Base-by-base conservation (phyloP, 768 basidiomycete genomes). In the Asterophora parasitica region DNA sequence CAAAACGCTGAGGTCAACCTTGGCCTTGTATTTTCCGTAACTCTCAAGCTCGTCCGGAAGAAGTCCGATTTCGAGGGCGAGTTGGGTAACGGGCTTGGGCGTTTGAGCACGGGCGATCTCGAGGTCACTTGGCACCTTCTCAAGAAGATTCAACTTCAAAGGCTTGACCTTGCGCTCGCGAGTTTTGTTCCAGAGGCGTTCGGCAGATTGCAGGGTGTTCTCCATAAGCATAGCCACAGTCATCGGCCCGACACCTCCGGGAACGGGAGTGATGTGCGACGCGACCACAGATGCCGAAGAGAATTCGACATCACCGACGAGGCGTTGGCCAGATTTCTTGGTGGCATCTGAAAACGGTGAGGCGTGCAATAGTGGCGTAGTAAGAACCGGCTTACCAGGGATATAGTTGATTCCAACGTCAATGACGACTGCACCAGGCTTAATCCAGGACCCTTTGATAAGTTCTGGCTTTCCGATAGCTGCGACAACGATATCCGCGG, bases 211-310 rank as follows among this genome's bases (percentile, higher is more conserved):
- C 55, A 92, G 71, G 1, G 94, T 95, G 69, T 98, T 99, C 61
- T 83, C 79, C 94, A 99, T 97, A 53, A 99, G 82, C 73, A 97
- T 77, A 16, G 96, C 96, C 49, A 99, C 96, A 11, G 96, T 99
- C 94, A 98, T 96, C n/a, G 96, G 96, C 10, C 96, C 96, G 44
- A 99, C 96, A 48, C 96, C 96, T 65, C 96, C 96, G 0, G 96
- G 96, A 19, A 99, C 96, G 16, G 96, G 96, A 0, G 96, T 99
- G 59, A 99, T 96, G 67, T 86, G 71, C 1, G 90, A 88, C 1
- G 96, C 95, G 49, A 86, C 81, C 37, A 71, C 61, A 19, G 78
- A 69, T n/a, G 91, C 94, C 5, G 85, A 75, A 7, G 75, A 74
- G 60, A 81, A 98, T 52, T 96, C 83, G 42, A 98, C 94, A 66